A percentile compares a stretch with the other conserved stretches of the same genome.
Evolutionary conservation across 179 eudicot genomes (phyloP).

Genomic region (Silene noctiflora): DNA sequence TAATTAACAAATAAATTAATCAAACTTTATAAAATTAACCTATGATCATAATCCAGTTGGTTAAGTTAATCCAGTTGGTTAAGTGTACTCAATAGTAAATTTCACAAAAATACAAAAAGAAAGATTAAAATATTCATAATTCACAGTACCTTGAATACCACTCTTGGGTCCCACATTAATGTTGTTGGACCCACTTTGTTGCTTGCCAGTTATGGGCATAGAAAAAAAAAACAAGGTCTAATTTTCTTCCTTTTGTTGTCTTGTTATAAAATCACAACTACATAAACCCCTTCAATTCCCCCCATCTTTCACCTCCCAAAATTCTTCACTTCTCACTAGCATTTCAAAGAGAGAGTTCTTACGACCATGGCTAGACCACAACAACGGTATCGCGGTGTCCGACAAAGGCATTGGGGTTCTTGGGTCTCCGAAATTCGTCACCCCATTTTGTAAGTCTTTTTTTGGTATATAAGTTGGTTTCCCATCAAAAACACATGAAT

Average conservation of each 20-base stretch:
- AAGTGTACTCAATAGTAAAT: conserved; percentile 9
- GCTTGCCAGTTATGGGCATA: conserved; percentile 38
- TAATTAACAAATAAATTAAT: conserved; percentile 6
- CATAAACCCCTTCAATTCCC: conserved; percentile 33
- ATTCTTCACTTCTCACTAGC: neutral
- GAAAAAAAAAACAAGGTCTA: neutral
- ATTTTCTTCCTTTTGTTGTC: conserved; percentile 16
- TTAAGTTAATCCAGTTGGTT: conserved; percentile 26
- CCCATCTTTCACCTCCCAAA: conserved; percentile 23
- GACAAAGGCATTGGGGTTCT: conserved; percentile 47
- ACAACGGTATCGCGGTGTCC: conserved; percentile 39
- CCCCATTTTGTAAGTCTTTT: conserved; percentile 33
- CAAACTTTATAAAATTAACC: conserved; percentile 5
- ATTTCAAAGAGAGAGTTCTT: neutral
- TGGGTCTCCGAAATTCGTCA: conserved; percentile 48
- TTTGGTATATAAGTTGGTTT: no score
- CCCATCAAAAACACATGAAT: no score
- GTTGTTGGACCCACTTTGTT: conserved; percentile 30
- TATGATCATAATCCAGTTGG: conserved; percentile 25
- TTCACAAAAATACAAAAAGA: conserved; percentile 19
- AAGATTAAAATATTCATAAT: neutral
- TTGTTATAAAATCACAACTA: conserved; percentile 28
- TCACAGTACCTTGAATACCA: neutral
- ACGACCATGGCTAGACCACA: conserved; percentile 34
- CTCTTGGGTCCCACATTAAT: conserved; percentile 15